These are phyloP conservation scores for Exophiala mesophila DNA, from an alignment of 2,329 filamentous ascomycete genomes.

Conservation along the genomic window DNA sequence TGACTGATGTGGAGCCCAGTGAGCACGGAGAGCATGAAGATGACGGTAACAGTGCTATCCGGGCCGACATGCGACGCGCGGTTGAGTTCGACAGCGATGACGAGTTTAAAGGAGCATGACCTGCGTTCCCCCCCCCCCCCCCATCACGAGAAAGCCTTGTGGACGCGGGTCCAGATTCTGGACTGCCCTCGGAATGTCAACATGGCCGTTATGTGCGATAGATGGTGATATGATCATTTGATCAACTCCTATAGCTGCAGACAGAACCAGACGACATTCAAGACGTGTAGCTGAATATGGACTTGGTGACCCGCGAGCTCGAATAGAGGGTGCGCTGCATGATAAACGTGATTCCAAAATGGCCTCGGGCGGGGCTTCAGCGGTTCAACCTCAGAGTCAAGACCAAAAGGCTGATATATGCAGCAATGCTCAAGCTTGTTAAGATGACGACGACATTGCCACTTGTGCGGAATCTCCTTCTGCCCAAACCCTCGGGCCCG, in stretches of 20 bases:
- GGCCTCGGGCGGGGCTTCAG: slow-evolving; percentile 4
- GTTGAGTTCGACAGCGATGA: slow-evolving; percentile 3
- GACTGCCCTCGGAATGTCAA: no score
- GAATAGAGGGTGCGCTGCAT: no score
- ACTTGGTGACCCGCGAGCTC: no score
- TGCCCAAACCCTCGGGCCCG: slow-evolving; percentile 55
- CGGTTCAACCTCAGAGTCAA: slow-evolving; percentile 46
- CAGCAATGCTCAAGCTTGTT: slow-evolving; percentile 58
- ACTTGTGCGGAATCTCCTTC: slow-evolving; percentile 60
- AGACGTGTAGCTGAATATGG: no score
- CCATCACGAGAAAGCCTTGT: no score
- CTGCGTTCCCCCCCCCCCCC: no score
- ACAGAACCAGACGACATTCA: no score
- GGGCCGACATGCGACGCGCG: neutral
- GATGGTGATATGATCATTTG: no score
- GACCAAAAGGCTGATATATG: slow-evolving; percentile 56
- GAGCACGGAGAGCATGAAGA: slow-evolving; percentile 19
- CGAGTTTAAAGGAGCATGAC: neutral
- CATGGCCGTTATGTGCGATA: no score
- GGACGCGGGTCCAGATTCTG: no score
- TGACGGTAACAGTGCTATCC: neutral
- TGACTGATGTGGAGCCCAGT: neutral
- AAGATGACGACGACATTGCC: slow-evolving; percentile 61
- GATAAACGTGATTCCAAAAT: no score
- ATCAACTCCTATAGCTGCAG: no score